These are phyloP conservation scores for Chrysoporthe cubensis DNA, from an alignment of 2,329 filamentous ascomycete species.

Conservation along the genomic window DNA sequence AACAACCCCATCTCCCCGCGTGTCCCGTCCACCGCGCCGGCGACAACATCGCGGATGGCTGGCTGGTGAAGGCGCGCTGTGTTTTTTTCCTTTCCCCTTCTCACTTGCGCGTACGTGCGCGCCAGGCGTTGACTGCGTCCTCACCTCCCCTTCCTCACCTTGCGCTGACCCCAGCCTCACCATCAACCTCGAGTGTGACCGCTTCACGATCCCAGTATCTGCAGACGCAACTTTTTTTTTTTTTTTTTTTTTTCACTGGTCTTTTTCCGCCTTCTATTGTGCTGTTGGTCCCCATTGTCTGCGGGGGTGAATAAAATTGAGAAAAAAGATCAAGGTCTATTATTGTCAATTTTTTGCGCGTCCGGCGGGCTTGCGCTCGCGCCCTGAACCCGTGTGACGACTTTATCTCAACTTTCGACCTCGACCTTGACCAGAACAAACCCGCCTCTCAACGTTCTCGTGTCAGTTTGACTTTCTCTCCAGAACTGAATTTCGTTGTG, in stretches of 20 bases:
- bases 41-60: constrained; percentile 1
- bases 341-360: background rate
- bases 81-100: no score
- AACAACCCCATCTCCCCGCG: background rate
- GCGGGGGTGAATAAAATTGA: background rate
- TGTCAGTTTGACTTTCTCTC: background rate
- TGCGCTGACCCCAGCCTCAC: background rate
- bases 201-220: background rate
- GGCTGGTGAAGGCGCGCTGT: background rate
- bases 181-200: background rate
- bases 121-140: background rate
- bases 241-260: background rate
- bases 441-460: background rate
- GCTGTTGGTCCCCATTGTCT: background rate
- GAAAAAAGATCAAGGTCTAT: background rate
- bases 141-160: background rate
- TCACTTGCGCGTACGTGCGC: background rate
- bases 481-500: background rate
- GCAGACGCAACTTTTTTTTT: background rate
- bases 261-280: background rate
- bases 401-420: background rate
- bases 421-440: background rate
- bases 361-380: background rate
- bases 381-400: background rate
- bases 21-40: background rate